Base-by-base conservation (phyloP, 2,329 filamentous ascomycete genomes). In the Aphanoascus verrucosus region DNA sequence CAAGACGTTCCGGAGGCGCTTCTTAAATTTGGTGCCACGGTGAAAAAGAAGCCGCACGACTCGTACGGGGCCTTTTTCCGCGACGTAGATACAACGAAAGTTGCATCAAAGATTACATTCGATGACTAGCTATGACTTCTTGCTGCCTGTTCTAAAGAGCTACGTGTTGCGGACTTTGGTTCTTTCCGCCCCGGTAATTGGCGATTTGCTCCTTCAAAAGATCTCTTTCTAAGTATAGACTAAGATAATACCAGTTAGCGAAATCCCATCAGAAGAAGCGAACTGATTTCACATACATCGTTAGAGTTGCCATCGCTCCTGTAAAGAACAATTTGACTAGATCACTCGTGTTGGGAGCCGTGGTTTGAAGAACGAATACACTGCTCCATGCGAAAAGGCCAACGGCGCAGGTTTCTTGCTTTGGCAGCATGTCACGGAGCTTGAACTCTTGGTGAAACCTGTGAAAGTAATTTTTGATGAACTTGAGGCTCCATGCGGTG, bases 21-120 rank as follows among this genome's bases (percentile, higher is more conserved):
- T 37, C 77, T 97, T 68, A 96, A 94, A 73, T 98, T 96, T 62
- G 93, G 93, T 63, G 94, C 89, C 19, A 97, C 91, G 0, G 93
- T 98, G 50, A 98, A 97, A 82, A 96, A 94, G 82, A 97, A 97
- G 88, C 81, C 83, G 47, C 93, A 98, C 73, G 86, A 89, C 64
- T 86, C 87, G 46, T 98, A 97, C 66, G 93, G 93, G 54, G 88
- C 89, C 32, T 97, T 97, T 68, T 95, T 86, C 77, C 95, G 93
- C 72, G 88, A 96, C 62, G 83, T 87, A 7, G 86, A 88, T 62
- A 84, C 84, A 69, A 87, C 80, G 67, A 85, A 91, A 72, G 84
- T 86, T 69, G 84, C 87, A 28, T 93, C 85, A 54, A 96, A 95
- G 77, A 94, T 96, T 67, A 90, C 82, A 45, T 96, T 96, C 74